Percentiles rank a stretch among this genome's conserved stretches.
These are phyloP conservation scores for Remersonia thermophila DNA, from an alignment of 2,329 filamentous ascomycete species.

Conservation along the genomic window DNA sequence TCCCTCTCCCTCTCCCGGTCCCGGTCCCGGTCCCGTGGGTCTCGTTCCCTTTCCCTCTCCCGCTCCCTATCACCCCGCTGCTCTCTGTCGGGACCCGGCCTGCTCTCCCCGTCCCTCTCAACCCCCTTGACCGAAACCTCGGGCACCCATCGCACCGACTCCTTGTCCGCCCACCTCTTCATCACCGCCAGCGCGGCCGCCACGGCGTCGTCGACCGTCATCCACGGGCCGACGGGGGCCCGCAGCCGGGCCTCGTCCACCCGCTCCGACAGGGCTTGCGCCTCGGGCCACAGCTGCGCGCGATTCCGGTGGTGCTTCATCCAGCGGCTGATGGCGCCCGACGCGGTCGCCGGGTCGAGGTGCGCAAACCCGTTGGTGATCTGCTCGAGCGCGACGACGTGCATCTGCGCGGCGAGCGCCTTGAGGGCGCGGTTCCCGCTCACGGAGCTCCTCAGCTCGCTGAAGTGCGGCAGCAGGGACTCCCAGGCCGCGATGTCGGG, in stretches of 20 bases:
- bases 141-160: slow-evolving; percentile 34
- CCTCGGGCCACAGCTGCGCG: slow-evolving; percentile 21
- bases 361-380: slow-evolving; percentile 26
- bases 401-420: slow-evolving; percentile 31
- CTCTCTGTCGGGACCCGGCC: slow-evolving; percentile 1
- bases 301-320: slow-evolving; percentile 21
- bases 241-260: slow-evolving; percentile 21
- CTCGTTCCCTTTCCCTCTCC: slow-evolving; percentile 1
- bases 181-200: slow-evolving; percentile 28
- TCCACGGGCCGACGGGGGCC: slow-evolving; percentile 29
- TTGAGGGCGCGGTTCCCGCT: slow-evolving; percentile 23
- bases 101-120: slow-evolving; percentile 3
- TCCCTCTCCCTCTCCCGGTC: slow-evolving; percentile 4
- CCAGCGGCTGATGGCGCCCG: slow-evolving; percentile 13
- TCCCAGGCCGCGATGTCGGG: slow-evolving; percentile 31
- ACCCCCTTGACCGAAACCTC: slow-evolving; percentile 19
- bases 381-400: slow-evolving; percentile 34
- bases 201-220: slow-evolving; percentile 32
- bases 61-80: slow-evolving; percentile 4
- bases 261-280: slow-evolving; percentile 18
- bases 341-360: slow-evolving; percentile 18
- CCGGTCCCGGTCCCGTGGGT: not conserved
- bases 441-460: slow-evolving; percentile 29
- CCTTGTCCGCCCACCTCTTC: slow-evolving; percentile 31
- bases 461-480: slow-evolving; percentile 33